Evolutionary conservation across 345 rosid genomes (phyloP), one percentile per base, ranked within the genome.

Genomic region (Mangifera indica): DNA sequence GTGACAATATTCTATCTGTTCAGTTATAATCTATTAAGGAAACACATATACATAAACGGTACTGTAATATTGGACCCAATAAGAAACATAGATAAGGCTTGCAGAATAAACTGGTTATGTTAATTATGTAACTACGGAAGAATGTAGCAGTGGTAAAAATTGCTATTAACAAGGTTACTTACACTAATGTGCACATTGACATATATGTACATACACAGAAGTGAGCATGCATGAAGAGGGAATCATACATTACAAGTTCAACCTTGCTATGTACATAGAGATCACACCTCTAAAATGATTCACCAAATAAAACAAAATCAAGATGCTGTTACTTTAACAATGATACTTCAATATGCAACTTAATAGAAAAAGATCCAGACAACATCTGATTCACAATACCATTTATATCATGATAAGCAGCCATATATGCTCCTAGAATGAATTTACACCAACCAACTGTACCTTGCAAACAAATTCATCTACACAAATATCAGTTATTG

Each of bases 41-140:
- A 53, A 53, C 44, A 51, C 48, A 37, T 5, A 37, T 37, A 37
- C 42, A 37, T 6, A 54, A 11, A 20, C 18, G 2, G n/a, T 26
- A 67, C 34, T 20, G 9, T 5, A 54, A 34, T 34, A 53, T 66
- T 51, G 45, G 46, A 66, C 70, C 25, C 70, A 66, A n/a, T 10
- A 37, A 54, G 14, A 15, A 54, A 32, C 34, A 54, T 42, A 7
- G 17, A 67, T 29, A 34, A 34, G 60, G 21, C 34, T 3, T 63
- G n/a, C 20, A 44, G 15, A 49, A 49, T 18, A 49, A 49, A 5
- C 17, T 4, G 14, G 6, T 49, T 49, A 13, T 49, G 18, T 18
- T 13, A 49, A 49, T 49, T 12, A 46, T 15, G 14, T 10, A 60
- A 59, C 12, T 13, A 2, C 1, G 49, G 26, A 51, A 49, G 5